Percentiles rank a stretch among this genome's conserved stretches.
Conservation (phyloP, 2,329 filamentous ascomycete species). For the Clonostachys rosea region DNA sequence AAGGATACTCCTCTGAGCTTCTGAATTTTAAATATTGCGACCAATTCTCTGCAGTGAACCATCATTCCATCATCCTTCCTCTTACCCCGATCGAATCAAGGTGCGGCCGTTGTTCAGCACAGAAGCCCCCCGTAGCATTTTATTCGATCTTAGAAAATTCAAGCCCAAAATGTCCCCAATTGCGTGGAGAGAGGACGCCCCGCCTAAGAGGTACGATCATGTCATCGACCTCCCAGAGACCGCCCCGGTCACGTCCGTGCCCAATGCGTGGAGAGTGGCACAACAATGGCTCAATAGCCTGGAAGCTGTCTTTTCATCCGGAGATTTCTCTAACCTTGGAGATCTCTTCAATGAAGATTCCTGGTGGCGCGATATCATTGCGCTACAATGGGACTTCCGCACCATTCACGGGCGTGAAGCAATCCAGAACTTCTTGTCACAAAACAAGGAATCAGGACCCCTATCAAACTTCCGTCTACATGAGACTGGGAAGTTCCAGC, state of each 20-base stretch:
- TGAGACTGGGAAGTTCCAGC: slow-evolving; percentile 11
- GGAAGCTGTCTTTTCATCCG: neutral
- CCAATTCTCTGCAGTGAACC: no score
- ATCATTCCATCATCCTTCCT: no score
- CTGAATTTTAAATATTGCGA: no score
- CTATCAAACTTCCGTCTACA: neutral
- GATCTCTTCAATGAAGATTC: slow-evolving; percentile 14
- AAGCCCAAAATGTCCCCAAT: neutral
- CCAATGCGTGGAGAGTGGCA: slow-evolving; percentile 1
- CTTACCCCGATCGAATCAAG: no score
- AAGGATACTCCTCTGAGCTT: no score
- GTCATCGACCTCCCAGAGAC: neutral
- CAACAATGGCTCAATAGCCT: neutral
- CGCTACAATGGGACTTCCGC: slow-evolving; percentile 18
- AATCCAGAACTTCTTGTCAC: slow-evolving; percentile 3
- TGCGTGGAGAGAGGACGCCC: neutral
- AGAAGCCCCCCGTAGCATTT: neutral
- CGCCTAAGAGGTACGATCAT: neutral
- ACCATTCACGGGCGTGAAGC: slow-evolving; percentile 11
- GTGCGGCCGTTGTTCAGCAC: no score
- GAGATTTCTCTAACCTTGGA: slow-evolving; percentile 2
- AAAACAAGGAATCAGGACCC: slow-evolving; percentile 3
- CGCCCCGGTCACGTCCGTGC: neutral
- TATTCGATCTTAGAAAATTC: neutral
- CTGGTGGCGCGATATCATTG: slow-evolving; percentile 19